Percentiles rank a stretch among this genome's conserved stretches.
These are phyloP conservation scores for Tilletia setariae DNA, from an alignment of 1,284 basidiomycete genomes.

Conservation along the genomic window DNA sequence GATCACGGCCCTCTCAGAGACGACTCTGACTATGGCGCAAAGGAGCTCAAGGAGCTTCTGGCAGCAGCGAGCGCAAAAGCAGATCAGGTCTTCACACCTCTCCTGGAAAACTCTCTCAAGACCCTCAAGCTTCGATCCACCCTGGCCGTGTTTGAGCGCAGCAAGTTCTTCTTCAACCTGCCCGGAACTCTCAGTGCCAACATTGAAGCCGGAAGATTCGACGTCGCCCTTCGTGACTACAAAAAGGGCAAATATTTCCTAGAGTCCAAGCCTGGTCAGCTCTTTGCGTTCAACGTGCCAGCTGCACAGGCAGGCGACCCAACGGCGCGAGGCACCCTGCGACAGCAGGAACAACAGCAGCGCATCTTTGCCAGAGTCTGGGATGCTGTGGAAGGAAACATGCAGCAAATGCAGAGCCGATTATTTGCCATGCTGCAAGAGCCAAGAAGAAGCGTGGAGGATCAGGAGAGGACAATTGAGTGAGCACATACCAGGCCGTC, in stretches of 20 bases:
- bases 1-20: conserved; percentile 76
- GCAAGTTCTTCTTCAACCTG: conserved; percentile 97
- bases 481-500: conserved; percentile 56
- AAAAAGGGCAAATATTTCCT: conserved; percentile 92
- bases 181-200: conserved; percentile 86
- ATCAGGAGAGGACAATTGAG: conserved; percentile 97
- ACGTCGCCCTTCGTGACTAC: conserved; percentile 89
- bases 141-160: conserved; percentile 89
- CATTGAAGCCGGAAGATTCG: conserved; percentile 74
- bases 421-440: conserved; percentile 78
- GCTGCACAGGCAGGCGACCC: conserved; percentile 56
- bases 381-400: conserved; percentile 88
- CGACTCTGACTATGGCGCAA: conserved; percentile 76
- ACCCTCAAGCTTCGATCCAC: conserved; percentile 88
- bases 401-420: conserved; percentile 80
- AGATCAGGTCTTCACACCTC: conserved; percentile 91
- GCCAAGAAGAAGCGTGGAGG: conserved; percentile 74
- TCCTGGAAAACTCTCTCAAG: conserved; percentile 92
- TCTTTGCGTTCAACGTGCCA: conserved; percentile 60
- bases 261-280: conserved; percentile 78
- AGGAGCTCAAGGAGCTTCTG: conserved; percentile 67
- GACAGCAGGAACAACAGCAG: conserved; percentile 62
- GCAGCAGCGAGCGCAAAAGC: conserved; percentile 73
- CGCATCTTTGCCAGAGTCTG: conserved; percentile 94
- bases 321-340: conserved; percentile 17